Evolutionary conservation across 2,329 filamentous ascomycete species (phyloP), one percentile per base, ranked within the genome.

Genomic region (Magnaporthiopsis incrustans): DNA sequence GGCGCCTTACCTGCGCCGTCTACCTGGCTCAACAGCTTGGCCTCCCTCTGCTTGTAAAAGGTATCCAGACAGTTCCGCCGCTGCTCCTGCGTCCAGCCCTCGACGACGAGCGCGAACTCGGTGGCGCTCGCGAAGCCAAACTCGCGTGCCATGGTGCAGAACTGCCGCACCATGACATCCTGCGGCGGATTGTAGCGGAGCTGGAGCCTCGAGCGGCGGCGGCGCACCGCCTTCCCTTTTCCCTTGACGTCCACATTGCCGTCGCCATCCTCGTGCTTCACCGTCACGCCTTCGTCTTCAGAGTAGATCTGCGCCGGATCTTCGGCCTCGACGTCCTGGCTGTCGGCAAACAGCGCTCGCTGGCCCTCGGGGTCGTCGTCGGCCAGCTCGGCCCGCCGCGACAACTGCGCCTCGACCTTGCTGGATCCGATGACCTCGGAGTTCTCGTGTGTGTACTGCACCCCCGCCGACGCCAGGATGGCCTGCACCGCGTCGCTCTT

Each of bases 391-490:
- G 94, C 95, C 57, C 85, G 86, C 26, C 88, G 87, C 59, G 90
- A 93, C 6, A 99, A 84, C 65, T 89, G 85, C 67, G 90, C 89
- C 76, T 99, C 95, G n/a, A 97, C 84, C 69, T 89, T 91, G n/a
- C 90, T 95, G 0, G 91, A 89, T 14, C 95, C 95, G 64, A 99
- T 86, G 18, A 99, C 93, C 75, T 99, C 93, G 1, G 91, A 92
- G 73, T 99, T 99, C 70, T 98, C 90, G 72, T 99, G 95, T 0
- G 92, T 96, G 74, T 99, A 99, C 71, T 95, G 88, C 0, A 99
- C 93, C 2, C 95, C 95, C 0, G 91, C 92, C 10, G 88, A 86
- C 3, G 91, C 87, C 1, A 99, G 84, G 67, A 99, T 98, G 2
- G 92, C 95, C 69, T 94, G 89, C 38, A 98, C 84, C 0, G 91